phyloP scores from a whole-genome alignment of 1,284 basidiomycete species.

The Hymenochaete sp. region DNA sequence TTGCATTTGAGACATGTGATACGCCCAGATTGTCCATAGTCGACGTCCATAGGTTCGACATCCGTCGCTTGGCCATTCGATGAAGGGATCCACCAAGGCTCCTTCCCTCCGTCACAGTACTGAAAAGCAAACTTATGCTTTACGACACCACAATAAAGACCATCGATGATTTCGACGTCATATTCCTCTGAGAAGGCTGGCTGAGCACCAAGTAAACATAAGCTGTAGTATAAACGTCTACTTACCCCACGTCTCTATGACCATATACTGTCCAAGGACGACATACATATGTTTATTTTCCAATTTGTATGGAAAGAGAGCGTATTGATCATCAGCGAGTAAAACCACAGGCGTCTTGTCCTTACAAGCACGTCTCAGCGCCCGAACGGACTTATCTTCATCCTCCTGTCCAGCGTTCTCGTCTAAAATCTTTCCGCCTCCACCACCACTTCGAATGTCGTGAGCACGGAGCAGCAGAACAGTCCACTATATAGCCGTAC shows the following conservation, averaged over 20 bases:
- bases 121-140: slow-evolving; percentile 74
- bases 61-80: not conserved
- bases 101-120: slow-evolving; percentile 64
- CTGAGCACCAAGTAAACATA: no score
- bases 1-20: slow-evolving; percentile 26
- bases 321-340: slow-evolving; percentile 63
- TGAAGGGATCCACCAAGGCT: slow-evolving; percentile 24
- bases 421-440: slow-evolving; percentile 39
- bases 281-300: slow-evolving; percentile 52
- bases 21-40: no score
- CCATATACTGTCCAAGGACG: slow-evolving; percentile 64
- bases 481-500: slow-evolving; percentile 29
- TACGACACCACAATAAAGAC: slow-evolving; percentile 37
- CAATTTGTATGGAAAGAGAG: slow-evolving; percentile 61
- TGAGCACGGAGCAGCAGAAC: not conserved
- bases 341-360: slow-evolving; percentile 50
- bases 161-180: slow-evolving; percentile 37
- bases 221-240: not conserved
- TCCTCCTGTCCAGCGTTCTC: slow-evolving; percentile 53
- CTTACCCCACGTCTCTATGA: slow-evolving; percentile 66
- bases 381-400: slow-evolving; percentile 59
- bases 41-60: no score
- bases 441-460: slow-evolving; percentile 32
- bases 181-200: slow-evolving; percentile 56
- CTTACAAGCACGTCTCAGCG: slow-evolving; percentile 48